phyloP scores from a whole-genome alignment of 495 filamentous ascomycete species.

The Aspergillus baeticus region DNA sequence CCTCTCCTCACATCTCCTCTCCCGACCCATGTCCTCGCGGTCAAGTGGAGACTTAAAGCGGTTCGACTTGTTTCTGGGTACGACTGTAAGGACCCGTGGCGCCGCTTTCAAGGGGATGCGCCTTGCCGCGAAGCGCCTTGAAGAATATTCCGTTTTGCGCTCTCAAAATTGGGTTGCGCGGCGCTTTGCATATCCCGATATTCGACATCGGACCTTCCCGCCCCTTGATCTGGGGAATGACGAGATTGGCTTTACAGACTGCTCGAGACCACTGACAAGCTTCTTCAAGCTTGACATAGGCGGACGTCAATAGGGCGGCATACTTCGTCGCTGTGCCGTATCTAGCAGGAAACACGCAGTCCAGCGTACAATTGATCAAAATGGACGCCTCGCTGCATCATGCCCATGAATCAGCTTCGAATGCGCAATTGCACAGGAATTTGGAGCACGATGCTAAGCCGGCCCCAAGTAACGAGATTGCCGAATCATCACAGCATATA shows the following conservation, averaged over 20 bases:
- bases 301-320: too few relatives aligned
- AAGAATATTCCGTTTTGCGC: not conserved
- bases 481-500: not conserved
- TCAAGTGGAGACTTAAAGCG: slow-evolving; percentile 14
- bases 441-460: not conserved
- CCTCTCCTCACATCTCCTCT: not conserved
- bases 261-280: too few relatives aligned
- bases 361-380: not conserved
- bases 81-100: slow-evolving; percentile 10
- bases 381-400: slow-evolving; percentile 18
- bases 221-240: slow-evolving; percentile 12
- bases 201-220: slow-evolving; percentile 14
- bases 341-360: too few relatives aligned
- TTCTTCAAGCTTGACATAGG: too few relatives aligned
- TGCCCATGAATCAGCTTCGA: slow-evolving; percentile 9
- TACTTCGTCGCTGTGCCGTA: too few relatives aligned
- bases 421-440: not conserved
- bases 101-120: slow-evolving; percentile 11
- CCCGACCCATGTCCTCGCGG: slow-evolving; percentile 6
- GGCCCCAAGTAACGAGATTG: not conserved
- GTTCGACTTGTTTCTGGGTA: slow-evolving; percentile 6
- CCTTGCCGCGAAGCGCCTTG: slow-evolving; percentile 14
- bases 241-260: not conserved
- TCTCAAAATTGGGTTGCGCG: not conserved
- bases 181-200: not conserved